Percentiles rank a stretch among this genome's conserved stretches.
Evolutionary conservation across 108 stramenopile species (phyloP).

Genomic region (Nitzschia palea): DNA sequence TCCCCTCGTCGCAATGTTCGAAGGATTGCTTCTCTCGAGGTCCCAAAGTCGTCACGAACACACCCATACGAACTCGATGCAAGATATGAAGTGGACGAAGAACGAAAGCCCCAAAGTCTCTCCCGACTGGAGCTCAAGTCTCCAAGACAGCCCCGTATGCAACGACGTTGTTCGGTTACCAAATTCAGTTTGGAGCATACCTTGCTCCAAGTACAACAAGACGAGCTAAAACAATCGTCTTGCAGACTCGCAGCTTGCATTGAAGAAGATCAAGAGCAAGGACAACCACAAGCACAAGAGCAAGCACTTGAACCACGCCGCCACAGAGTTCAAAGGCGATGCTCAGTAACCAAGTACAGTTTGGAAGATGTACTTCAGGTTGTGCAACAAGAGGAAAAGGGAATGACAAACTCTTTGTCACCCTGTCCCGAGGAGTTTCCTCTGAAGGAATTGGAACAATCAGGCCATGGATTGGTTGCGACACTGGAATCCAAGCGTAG

Average conservation of each 20-base stretch:
- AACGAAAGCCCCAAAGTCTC: neutral
- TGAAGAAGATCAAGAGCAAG: neutral
- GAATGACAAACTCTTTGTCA: neutral
- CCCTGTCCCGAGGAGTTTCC: neutral
- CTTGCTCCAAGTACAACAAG: neutral
- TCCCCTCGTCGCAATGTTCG: neutral
- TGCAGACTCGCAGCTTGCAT: neutral
- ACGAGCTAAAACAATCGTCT: neutral
- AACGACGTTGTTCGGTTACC: constrained; percentile 16
- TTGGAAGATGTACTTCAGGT: constrained; percentile 1
- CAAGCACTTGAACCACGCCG: too few relatives aligned
- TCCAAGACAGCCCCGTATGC: neutral
- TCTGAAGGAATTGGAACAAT: neutral
- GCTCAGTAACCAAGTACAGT: neutral
- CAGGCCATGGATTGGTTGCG: neutral
- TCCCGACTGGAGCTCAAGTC: neutral
- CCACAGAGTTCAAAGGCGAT: too few relatives aligned
- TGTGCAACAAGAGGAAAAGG: neutral
- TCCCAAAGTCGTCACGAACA: neutral
- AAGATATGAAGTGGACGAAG: neutral
- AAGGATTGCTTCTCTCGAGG: neutral
- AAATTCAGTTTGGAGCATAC: constrained; percentile 11
- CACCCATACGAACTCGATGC: neutral
- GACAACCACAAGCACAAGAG: too few relatives aligned
- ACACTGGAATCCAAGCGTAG: constrained; percentile 2